These are phyloP conservation scores for Ceriops decandra DNA, from an alignment of 345 rosid genomes.

Conservation along the genomic window DNA sequence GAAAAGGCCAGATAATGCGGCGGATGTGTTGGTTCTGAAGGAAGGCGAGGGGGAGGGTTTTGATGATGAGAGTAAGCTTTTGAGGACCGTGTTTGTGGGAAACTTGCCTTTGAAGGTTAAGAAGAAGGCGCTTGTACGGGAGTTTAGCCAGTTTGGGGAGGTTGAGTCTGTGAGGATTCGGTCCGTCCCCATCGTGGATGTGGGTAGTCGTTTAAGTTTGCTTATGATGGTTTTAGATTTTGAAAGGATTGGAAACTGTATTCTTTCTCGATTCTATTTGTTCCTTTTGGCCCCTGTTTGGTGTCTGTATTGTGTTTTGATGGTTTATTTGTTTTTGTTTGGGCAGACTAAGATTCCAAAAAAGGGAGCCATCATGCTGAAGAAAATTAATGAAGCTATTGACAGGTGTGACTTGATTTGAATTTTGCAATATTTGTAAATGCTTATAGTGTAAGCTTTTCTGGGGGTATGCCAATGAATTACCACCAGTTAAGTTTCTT, in stretches of 20 bases:
- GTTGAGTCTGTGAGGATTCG: slow-evolving; percentile 88
- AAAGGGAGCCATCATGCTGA: slow-evolving; percentile 71
- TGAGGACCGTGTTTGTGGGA: slow-evolving; percentile 93
- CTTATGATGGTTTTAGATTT: slow-evolving; percentile 5
- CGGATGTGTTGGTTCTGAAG: slow-evolving; percentile 41
- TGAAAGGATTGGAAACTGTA: background rate
- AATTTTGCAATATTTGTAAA: background rate
- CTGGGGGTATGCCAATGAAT: background rate
- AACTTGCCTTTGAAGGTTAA: slow-evolving; percentile 78
- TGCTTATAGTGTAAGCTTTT: background rate
- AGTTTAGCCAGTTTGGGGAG: slow-evolving; percentile 75
- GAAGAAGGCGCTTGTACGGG: slow-evolving; percentile 70
- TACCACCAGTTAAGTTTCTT: background rate
- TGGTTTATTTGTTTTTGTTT: slow-evolving; percentile 17
- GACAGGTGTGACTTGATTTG: slow-evolving; percentile 53
- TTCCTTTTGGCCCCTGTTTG: background rate
- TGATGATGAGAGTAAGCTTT: slow-evolving; percentile 82
- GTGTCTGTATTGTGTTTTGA: background rate
- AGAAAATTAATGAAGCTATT: slow-evolving; percentile 70
- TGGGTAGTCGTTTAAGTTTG: slow-evolving; percentile 34
- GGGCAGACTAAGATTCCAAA: slow-evolving; percentile 77
- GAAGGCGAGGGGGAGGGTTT: slow-evolving; percentile 52
- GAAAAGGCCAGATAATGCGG: slow-evolving; percentile 62
- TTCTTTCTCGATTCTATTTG: no score
- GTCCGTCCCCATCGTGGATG: slow-evolving; percentile 77